A percentile compares a stretch with the other conserved stretches of the same genome.
phyloP scores from a whole-genome alignment of 371 early-diverging fungal genomes.

The Apophysomyces variabilis region DNA sequence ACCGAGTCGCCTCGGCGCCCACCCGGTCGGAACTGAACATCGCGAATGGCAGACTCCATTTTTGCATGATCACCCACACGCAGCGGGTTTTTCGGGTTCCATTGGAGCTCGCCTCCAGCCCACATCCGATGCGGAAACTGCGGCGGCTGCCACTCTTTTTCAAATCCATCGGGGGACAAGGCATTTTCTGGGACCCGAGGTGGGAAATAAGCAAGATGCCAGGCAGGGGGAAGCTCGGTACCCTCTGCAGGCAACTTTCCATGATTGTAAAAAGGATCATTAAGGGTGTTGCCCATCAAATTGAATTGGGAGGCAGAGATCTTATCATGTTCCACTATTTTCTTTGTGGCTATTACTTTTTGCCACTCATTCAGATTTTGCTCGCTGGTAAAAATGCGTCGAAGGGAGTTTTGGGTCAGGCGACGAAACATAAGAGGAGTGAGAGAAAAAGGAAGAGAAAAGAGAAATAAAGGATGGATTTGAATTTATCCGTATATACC shows the following conservation, averaged over 20 bases:
- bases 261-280: slow-evolving; percentile 22
- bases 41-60: slow-evolving; percentile 56
- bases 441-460: background rate
- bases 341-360: slow-evolving; percentile 20
- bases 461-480: background rate
- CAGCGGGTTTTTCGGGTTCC: slow-evolving; percentile 62
- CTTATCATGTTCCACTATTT: slow-evolving; percentile 26
- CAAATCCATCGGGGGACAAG: slow-evolving; percentile 79
- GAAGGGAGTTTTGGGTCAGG: background rate
- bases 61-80: slow-evolving; percentile 61
- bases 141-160: slow-evolving; percentile 72
- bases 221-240: slow-evolving; percentile 67
- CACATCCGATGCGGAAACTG: slow-evolving; percentile 75
- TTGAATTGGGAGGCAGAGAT: slow-evolving; percentile 34
- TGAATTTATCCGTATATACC: background rate
- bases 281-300: slow-evolving; percentile 29
- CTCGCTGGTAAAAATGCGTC: background rate
- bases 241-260: slow-evolving; percentile 36
- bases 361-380: slow-evolving; percentile 22
- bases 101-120: slow-evolving; percentile 79
- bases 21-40: slow-evolving; percentile 54
- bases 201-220: slow-evolving; percentile 78
- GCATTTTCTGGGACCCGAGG: slow-evolving; percentile 63
- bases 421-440: background rate
- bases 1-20: slow-evolving; percentile 61